Conservation (phyloP, 2,329 filamentous ascomycete genomes). For the Talaromyces sp. region DNA sequence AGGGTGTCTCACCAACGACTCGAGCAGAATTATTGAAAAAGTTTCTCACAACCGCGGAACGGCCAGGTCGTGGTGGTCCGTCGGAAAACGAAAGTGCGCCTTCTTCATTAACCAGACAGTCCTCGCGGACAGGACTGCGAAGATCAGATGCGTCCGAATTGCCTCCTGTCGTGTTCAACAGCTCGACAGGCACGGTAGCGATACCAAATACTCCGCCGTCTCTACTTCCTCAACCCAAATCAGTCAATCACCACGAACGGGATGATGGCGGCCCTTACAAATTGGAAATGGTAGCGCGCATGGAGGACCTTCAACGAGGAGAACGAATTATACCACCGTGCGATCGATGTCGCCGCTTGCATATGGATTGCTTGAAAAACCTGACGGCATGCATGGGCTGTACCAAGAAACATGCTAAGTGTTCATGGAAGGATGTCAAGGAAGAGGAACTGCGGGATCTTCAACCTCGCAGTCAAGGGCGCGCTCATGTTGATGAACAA, state of each 20-base stretch:
- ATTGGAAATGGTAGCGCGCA: conserved; percentile 64
- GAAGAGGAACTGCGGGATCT: conserved; percentile 57
- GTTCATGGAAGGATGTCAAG: conserved; percentile 75
- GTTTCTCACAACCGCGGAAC: conserved; percentile 57
- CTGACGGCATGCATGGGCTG: conserved; percentile 81
- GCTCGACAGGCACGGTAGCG: conserved; percentile 46
- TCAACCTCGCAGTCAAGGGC: conserved; percentile 18
- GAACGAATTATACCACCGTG: conserved; percentile 75
- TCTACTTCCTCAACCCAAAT: conserved; percentile 46
- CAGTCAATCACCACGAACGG: conserved; percentile 43
- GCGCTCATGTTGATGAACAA: conserved; percentile 6
- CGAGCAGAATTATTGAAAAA: conserved; percentile 58
- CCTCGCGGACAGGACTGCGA: conserved; percentile 28
- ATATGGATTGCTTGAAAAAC: conserved; percentile 79
- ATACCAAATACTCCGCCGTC: conserved; percentile 53
- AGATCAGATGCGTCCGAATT: conserved; percentile 34
- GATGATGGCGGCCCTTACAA: conserved; percentile 57
- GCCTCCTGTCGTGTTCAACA: conserved; percentile 12
- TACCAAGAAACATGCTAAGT: conserved; percentile 86
- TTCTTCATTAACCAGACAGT: conserved; percentile 17
- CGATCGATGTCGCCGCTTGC: conserved; percentile 72
- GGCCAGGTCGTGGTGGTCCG: conserved; percentile 37
- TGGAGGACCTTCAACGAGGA: conserved; percentile 69
- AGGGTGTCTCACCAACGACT: conserved; percentile 52
- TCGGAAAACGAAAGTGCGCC: conserved; percentile 24